These are phyloP conservation scores for Salvia splendens DNA, from an alignment of 257 asterid genomes.

Conservation along the genomic window DNA sequence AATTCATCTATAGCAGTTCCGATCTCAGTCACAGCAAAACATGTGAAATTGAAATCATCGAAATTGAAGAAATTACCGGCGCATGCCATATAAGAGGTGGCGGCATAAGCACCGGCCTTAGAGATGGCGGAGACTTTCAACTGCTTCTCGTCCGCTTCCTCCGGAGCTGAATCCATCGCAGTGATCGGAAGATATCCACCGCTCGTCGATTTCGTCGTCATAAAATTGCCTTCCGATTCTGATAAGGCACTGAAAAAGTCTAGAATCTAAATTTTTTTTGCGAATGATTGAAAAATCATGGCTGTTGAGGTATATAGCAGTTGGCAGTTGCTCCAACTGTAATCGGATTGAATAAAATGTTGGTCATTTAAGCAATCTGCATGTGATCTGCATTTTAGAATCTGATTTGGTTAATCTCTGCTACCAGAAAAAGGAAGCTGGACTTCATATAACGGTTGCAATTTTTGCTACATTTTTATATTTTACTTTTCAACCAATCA, in stretches of 20 bases:
- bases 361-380: not conserved
- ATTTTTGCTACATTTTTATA: not conserved
- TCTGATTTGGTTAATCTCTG: not conserved
- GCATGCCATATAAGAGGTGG: slow-evolving; percentile 72
- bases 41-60: too few species aligned
- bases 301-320: not conserved
- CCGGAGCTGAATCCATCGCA: slow-evolving; percentile 44
- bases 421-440: not conserved
- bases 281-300: slow-evolving; percentile 3
- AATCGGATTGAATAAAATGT: not conserved
- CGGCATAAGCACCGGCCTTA: slow-evolving; percentile 72
- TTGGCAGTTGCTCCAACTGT: slow-evolving; percentile 15
- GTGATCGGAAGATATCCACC: slow-evolving; percentile 46
- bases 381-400: slow-evolving; percentile 1
- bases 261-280: not conserved
- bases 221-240: slow-evolving; percentile 6
- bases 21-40: too few species aligned
- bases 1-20: not conserved
- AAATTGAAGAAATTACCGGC: slow-evolving; percentile 54
- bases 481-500: too few species aligned
- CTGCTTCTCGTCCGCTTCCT: slow-evolving; percentile 49
- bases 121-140: slow-evolving; percentile 68
- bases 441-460: not conserved
- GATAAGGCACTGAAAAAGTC: not conserved
- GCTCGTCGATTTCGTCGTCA: slow-evolving; percentile 33